Conservation (phyloP, 306 rosid species). For the Delonix regia region DNA sequence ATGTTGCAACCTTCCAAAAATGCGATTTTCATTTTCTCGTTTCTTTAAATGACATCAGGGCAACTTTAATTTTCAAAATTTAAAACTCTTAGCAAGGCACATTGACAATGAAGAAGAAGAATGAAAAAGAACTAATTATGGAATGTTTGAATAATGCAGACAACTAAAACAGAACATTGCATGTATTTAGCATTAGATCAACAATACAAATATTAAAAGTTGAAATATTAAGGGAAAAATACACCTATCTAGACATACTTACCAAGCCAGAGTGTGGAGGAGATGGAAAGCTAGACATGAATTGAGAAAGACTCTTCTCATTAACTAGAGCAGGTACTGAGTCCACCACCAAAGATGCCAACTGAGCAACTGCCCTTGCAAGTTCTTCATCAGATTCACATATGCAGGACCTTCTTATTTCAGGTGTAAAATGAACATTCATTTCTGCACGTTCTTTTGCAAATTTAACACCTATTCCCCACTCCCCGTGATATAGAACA, state of each 20-base stretch:
- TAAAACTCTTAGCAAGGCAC: conserved; percentile 10
- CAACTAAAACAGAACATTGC: conserved; percentile 33
- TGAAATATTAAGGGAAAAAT: conserved; percentile 26
- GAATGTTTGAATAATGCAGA: conserved; percentile 22
- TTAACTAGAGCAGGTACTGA: conserved; percentile 47
- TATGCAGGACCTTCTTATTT: conserved; percentile 54
- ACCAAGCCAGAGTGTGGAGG: conserved; percentile 54
- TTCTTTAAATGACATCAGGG: conserved; percentile 25
- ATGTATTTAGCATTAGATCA: conserved; percentile 29
- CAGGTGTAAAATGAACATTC: conserved; percentile 62
- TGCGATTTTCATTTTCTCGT: conserved; percentile 13
- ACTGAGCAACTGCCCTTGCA: conserved; percentile 57
- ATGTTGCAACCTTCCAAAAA: neutral
- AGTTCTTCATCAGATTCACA: conserved; percentile 64
- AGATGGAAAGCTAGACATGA: conserved; percentile 51
- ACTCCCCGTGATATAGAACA: conserved; percentile 74
- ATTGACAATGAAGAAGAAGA: conserved; percentile 19
- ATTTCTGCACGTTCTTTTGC: conserved; percentile 56
- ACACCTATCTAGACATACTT: conserved; percentile 38
- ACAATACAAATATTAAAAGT: conserved; percentile 14
- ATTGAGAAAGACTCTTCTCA: conserved; percentile 40
- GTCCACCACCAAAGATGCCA: conserved; percentile 63
- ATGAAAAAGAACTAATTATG: conserved; percentile 23
- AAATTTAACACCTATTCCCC: conserved; percentile 72
- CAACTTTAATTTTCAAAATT: conserved; percentile 23